A percentile compares a stretch with the other conserved stretches of the same genome.
These are phyloP conservation scores for Mortierella claussenii DNA, from an alignment of 192 early-diverging fungal species.

Conservation along the genomic window DNA sequence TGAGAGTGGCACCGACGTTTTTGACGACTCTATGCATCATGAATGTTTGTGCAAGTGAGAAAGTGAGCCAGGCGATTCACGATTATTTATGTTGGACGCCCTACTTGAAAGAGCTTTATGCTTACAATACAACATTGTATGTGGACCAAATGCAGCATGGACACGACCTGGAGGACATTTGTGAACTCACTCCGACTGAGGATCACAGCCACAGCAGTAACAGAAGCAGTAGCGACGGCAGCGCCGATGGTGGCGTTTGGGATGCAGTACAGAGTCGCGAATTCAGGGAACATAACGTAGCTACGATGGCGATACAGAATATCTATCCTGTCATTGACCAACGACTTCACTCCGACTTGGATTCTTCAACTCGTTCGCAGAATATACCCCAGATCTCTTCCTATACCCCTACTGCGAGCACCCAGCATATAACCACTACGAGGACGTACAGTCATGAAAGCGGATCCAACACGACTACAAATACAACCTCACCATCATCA, in stretches of 20 bases:
- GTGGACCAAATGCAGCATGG: conserved; percentile 36
- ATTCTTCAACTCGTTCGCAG: neutral
- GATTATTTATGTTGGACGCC: conserved; percentile 51
- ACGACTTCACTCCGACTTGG: neutral
- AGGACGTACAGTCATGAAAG: neutral
- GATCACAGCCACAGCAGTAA: neutral
- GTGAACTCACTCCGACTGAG: neutral
- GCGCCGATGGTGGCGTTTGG: no score
- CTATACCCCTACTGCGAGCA: neutral
- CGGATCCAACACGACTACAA: neutral
- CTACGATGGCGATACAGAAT: neutral
- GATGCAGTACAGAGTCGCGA: neutral
- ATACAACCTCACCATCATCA: neutral
- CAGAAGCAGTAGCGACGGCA: neutral
- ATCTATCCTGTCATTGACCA: neutral
- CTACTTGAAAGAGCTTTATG: conserved; percentile 39
- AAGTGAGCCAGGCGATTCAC: conserved; percentile 38
- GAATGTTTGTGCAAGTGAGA: conserved; percentile 46
- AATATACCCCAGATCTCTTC: neutral
- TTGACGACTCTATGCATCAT: conserved; percentile 38
- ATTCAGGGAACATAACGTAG: no score
- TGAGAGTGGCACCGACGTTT: neutral
- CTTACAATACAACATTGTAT: conserved; percentile 45
- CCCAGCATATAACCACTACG: neutral
- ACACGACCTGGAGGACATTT: neutral